Percentiles rank a stretch among this genome's conserved stretches.
phyloP scores from a whole-genome alignment of 495 filamentous ascomycete species.

The Podospora pseudopauciseta region DNA sequence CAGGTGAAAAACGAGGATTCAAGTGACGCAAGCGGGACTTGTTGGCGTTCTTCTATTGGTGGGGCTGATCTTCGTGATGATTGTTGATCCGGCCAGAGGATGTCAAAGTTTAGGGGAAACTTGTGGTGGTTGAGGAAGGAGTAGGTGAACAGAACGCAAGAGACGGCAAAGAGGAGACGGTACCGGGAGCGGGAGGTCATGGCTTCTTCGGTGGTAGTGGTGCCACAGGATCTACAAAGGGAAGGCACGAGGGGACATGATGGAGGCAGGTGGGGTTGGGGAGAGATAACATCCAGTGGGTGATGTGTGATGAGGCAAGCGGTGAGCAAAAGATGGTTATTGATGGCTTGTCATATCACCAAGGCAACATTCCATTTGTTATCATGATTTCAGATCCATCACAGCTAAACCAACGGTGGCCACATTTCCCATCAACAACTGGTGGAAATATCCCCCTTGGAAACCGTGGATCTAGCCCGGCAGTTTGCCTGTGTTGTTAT shows the following conservation, averaged over 20 bases:
- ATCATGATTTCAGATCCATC: background rate
- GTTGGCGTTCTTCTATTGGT: background rate
- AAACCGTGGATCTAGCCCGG: background rate
- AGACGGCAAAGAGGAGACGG: constrained; percentile 15
- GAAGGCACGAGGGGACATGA: background rate
- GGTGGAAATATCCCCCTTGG: background rate
- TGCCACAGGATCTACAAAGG: background rate
- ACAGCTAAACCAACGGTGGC: background rate
- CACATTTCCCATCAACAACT: background rate
- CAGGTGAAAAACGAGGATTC: constrained; percentile 20
- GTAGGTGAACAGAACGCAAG: constrained; percentile 10
- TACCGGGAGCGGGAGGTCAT: constrained; percentile 18
- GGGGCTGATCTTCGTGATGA: background rate
- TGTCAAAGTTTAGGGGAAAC: background rate
- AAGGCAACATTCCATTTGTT: background rate
- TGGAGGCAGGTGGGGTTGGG: background rate
- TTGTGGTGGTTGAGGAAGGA: constrained; percentile 1
- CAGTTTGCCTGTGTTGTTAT: background rate
- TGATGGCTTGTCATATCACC: background rate
- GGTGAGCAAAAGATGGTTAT: background rate
- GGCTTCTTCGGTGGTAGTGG: background rate
- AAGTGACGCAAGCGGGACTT: constrained; percentile 13
- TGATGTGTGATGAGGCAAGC: background rate
- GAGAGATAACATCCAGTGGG: background rate
- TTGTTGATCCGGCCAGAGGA: background rate